A percentile compares a stretch with the other conserved stretches of the same genome.
Conservation (phyloP, 352 stramenopile genomes). For the Paralagenidium karlingii region DNA sequence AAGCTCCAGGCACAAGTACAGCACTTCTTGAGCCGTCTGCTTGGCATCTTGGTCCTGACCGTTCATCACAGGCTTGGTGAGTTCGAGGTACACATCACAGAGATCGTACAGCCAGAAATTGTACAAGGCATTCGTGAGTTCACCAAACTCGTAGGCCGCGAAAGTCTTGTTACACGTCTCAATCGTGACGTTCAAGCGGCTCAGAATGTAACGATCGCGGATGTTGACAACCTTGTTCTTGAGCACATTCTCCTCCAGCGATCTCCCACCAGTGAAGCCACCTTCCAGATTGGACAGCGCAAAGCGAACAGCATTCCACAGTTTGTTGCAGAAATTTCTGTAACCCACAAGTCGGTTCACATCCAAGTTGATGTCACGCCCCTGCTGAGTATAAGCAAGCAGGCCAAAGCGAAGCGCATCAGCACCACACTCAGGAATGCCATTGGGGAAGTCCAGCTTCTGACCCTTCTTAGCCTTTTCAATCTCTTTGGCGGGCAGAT, state of each 20-base stretch:
- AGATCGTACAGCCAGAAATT: constrained; percentile 98
- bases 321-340: constrained; percentile 99
- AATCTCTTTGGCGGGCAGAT: constrained; percentile 96
- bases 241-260: constrained; percentile 40
- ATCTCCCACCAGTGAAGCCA: constrained; percentile 35
- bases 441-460: constrained; percentile 94
- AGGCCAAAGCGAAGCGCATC: constrained; percentile 98
- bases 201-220: constrained; percentile 77
- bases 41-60: constrained; percentile 66
- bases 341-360: constrained; percentile 98
- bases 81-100: constrained; percentile 99
- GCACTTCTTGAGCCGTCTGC: constrained; percentile 62
- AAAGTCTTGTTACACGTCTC: constrained; percentile 78
- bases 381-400: constrained; percentile 89
- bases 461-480: constrained; percentile 97
- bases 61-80: constrained; percentile 95
- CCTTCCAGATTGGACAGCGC: constrained; percentile 93
- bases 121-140: constrained; percentile 92
- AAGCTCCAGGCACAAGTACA: constrained; percentile 78
- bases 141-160: constrained; percentile 91
- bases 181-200: constrained; percentile 66
- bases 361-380: constrained; percentile 99
- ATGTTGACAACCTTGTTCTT: constrained; percentile 44
- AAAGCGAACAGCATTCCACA: constrained; percentile 99
- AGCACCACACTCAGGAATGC: constrained; percentile 97